Conservation (phyloP, 805 yeast species). For the Hagleromyces aurorensis region DNA sequence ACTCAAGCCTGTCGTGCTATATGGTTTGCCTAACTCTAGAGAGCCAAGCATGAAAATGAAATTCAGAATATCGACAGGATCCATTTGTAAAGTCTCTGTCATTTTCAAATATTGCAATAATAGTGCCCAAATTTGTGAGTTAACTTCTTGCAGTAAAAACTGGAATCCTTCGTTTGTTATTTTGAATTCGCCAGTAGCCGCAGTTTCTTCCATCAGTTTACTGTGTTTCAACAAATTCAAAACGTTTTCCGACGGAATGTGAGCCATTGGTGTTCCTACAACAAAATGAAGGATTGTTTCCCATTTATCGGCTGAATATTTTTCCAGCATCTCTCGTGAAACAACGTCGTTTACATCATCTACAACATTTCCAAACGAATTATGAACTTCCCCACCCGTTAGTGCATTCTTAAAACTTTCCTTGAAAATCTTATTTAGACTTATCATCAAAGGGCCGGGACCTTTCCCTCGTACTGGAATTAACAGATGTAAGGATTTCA, state of each 20-base stretch:
- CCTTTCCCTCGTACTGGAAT: constrained; percentile 30
- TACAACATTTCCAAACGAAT: constrained; percentile 71
- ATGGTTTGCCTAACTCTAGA: constrained; percentile 81
- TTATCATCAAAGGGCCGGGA: constrained; percentile 27
- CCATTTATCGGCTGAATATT: constrained; percentile 84
- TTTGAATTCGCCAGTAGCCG: constrained; percentile 36
- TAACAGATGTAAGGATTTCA: constrained; percentile 68
- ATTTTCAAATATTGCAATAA: constrained; percentile 78
- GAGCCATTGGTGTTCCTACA: constrained; percentile 83
- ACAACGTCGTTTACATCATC: constrained; percentile 46
- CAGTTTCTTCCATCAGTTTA: constrained; percentile 73
- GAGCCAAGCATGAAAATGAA: constrained; percentile 92
- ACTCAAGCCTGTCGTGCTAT: constrained; percentile 60
- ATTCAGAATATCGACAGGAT: constrained; percentile 90
- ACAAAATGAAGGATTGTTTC: constrained; percentile 91
- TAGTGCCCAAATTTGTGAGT: constrained; percentile 91
- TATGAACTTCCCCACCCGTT: constrained; percentile 63
- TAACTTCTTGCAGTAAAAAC: constrained; percentile 83
- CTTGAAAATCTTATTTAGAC: constrained; percentile 66
- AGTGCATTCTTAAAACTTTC: constrained; percentile 72
- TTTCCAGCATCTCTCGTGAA: constrained; percentile 59
- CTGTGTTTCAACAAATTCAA: constrained; percentile 67
- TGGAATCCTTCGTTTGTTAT: constrained; percentile 94
- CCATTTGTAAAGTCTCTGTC: constrained; percentile 81
- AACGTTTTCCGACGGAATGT: constrained; percentile 74